Evolutionary conservation across 352 stramenopile species (phyloP), one percentile per base, ranked within the genome.

Genomic region (Phytophthora citrophthora): DNA sequence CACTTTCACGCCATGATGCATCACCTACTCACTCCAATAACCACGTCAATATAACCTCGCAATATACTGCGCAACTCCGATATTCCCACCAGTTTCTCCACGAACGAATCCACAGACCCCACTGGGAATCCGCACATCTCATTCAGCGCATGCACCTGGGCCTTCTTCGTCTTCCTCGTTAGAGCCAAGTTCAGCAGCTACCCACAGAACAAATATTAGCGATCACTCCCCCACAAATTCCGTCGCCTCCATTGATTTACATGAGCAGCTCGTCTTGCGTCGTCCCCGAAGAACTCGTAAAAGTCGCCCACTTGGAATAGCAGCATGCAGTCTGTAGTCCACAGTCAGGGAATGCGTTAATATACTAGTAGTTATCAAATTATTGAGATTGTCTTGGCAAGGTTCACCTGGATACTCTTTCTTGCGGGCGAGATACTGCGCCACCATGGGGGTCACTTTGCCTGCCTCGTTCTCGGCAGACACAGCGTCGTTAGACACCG

Each of bases 231-330:
- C 8, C 11, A 34, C 12, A 13, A 4, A 13, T 34, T 13, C 29
- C 29, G 8, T 34, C 29, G 4, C 18, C 16, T 40, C 13, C 23
- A 34, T 10, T 47, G 18, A 41, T 39, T 49, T 74, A 94, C 86
- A 47, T 89, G 77, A 50, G 86, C 90, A 23, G 81, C 86, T 20
- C 79, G 76, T 10, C 83, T 63, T 8, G 86, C 86, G 52, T 94
- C 86, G 32, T 91, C 83, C 5, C 83, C 79, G 45, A 94, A 94
- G 60, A 94, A 89, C 65, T 94, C 86, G 70, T 92, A 94, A 26
- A 94, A 94, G 53, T 94, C 86, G 44, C 85, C 86, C 20, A 94
- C 86, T 77, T 94, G 86, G 54, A 92, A 94, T 7, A 94, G 64
- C 38, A 94, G 55, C 81, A 94, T 86, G 51, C 85, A 93, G 63